phyloP scores from a whole-genome alignment of 345 rosid genomes.

The Aquilaria malaccensis region DNA sequence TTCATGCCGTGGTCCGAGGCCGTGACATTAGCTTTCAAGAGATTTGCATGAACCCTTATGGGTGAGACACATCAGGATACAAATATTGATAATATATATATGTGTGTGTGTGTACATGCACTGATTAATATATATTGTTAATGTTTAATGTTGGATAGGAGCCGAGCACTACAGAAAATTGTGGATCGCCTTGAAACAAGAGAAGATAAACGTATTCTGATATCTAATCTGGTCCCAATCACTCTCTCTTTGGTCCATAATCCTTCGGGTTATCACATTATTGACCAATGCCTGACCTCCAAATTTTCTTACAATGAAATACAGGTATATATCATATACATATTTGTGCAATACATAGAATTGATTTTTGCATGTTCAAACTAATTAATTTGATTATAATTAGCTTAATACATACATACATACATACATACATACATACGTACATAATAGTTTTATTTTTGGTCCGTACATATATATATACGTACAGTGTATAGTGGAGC shows the following conservation, averaged over 20 bases:
- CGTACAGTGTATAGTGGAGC: constrained; percentile 24
- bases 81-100: not conserved
- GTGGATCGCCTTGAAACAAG: not conserved
- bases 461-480: too few relatives aligned
- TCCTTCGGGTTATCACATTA: constrained; percentile 22
- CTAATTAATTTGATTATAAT: too few relatives aligned
- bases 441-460: too few relatives aligned
- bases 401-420: too few relatives aligned
- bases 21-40: constrained; percentile 6
- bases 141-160: constrained; percentile 1
- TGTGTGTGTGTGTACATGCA: not conserved
- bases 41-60: constrained; percentile 18
- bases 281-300: constrained; percentile 17
- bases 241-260: constrained; percentile 14
- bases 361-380: too few relatives aligned
- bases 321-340: constrained; percentile 7
- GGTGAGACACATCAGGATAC: constrained; percentile 11
- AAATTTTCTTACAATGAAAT: constrained; percentile 11
- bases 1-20: not conserved
- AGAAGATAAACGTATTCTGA: constrained; percentile 10
- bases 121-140: not conserved
- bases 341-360: too few relatives aligned
- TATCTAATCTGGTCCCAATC: constrained; percentile 10
- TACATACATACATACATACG: too few relatives aligned
- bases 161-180: constrained; percentile 20